Conservation (phyloP, 2,329 filamentous ascomycete genomes). For the Ophiostoma fasciatum region DNA sequence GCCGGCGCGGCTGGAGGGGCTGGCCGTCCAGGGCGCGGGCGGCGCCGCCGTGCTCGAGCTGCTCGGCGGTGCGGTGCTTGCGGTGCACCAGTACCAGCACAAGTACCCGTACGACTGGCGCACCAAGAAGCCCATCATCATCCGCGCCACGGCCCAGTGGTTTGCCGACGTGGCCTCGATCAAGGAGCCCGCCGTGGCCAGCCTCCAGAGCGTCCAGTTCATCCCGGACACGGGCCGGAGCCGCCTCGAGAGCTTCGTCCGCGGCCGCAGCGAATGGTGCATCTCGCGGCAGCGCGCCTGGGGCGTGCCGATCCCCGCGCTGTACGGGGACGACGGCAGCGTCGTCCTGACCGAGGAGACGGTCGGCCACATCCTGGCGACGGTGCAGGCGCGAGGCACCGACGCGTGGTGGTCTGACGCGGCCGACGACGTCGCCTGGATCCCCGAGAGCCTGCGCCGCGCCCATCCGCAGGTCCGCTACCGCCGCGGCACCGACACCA, state of each 20-base stretch:
- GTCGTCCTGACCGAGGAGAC: conserved; percentile 67
- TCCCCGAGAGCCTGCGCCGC: conserved; percentile 45
- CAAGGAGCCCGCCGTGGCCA: conserved; percentile 55
- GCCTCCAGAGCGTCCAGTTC: conserved; percentile 61
- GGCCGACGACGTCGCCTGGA: conserved; percentile 61
- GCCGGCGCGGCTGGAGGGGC: conserved; percentile 50
- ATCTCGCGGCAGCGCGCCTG: conserved; percentile 91
- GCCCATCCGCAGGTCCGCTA: conserved; percentile 35
- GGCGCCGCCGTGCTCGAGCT: conserved; percentile 46
- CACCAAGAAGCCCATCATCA: conserved; percentile 81
- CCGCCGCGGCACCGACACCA: conserved; percentile 75
- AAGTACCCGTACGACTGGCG: conserved; percentile 99
- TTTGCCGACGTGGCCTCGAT: conserved; percentile 84
- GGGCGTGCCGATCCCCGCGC: conserved; percentile 89
- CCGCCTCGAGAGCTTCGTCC: conserved; percentile 72
- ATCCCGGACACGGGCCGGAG: conserved; percentile 59
- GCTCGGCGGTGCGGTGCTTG: conserved; percentile 50
- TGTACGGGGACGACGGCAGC: conserved; percentile 63
- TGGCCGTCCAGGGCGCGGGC: conserved; percentile 36
- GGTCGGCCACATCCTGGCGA: conserved; percentile 69
- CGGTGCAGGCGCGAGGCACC: conserved; percentile 64
- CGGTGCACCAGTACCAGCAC: conserved; percentile 59
- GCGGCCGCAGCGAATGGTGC: conserved; percentile 87
- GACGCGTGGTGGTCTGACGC: conserved; percentile 90
- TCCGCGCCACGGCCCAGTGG: conserved; percentile 91